Base-by-base conservation (phyloP, 2,329 filamentous ascomycete genomes). In the Neofusicoccum sp. region DNA sequence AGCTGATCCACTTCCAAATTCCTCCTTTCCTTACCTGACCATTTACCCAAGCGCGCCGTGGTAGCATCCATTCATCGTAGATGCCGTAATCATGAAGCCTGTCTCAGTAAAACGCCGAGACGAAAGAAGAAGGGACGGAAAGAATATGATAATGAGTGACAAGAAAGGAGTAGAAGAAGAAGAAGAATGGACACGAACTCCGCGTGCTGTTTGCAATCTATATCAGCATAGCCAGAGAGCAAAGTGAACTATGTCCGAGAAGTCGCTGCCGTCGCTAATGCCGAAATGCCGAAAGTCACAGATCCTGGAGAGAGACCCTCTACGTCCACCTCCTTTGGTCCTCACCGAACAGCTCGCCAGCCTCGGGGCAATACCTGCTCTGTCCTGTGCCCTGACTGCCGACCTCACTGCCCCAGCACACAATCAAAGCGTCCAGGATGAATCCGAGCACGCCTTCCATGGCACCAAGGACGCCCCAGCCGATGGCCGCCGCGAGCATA, bases 391-490 rank as follows among this genome's bases (percentile, higher is more conserved):
- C 71, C 56, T 73, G 69, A 3, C 64, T 62, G 2, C 72, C 74
- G 1, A 73, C 71, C 83, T 99, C 95, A 69, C 91, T 96, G 28
- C 90, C 92, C 84, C 96, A 98, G 79, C 95, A 99, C 11, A 99
- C 88, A 26, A 98, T 84, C 36, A 91, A 87, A 3, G 89, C 92
- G 74, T 96, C 92, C 4, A 96, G 85, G 57, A 96, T 92, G 58
- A 91, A 91, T 56, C 90, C 90, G 26, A 96, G 78, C 16, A 96
- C 89, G 12, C 91, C 90, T 72, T 96, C 93, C 84, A 96, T 93
- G 1, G 92, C 89, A 28, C 92, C 91, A 54, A 99, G 80, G 1
- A 98, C 88, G 4, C 91, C 92, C 87, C 95, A 99, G 6, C 95
- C 95, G 67, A 99, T 97, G 59, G 93, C 92, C 63, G 90, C 91